These are phyloP conservation scores for Bipolaris oryzae DNA, from an alignment of 2,329 filamentous ascomycete species.

Conservation along the genomic window DNA sequence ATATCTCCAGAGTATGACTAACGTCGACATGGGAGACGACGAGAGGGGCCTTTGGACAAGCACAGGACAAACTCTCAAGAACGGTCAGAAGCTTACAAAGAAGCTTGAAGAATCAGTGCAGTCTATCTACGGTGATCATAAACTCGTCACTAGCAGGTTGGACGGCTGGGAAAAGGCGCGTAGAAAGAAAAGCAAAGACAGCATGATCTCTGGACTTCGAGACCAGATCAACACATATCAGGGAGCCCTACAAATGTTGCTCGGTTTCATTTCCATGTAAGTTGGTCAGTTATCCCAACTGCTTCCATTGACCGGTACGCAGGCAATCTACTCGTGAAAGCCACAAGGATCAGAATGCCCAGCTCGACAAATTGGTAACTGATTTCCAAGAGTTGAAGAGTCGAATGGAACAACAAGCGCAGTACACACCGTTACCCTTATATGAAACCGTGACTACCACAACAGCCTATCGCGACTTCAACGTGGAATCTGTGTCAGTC, in stretches of 20 bases:
- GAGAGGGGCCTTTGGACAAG: constrained; percentile 1
- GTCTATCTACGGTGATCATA: constrained; percentile 4
- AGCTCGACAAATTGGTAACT: neutral
- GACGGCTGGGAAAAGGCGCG: neutral
- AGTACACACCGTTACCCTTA: neutral
- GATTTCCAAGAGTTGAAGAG: neutral
- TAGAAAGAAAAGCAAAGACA: constrained; percentile 1
- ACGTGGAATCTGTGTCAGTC: constrained; percentile 2
- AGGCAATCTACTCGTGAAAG: constrained; percentile 4
- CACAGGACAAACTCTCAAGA: constrained; percentile 2
- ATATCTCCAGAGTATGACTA: constrained; percentile 2
- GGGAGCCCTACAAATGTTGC: constrained; percentile 1
- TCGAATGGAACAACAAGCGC: neutral
- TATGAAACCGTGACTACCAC: neutral
- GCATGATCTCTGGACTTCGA: constrained; percentile 6
- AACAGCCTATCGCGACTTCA: constrained; percentile 1
- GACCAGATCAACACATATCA: constrained; percentile 7
- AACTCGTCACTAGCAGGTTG: neutral
- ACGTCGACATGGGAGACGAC: neutral
- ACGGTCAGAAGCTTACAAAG: constrained; percentile 2
- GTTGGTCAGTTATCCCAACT: neutral
- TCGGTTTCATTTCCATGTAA: constrained; percentile 4
- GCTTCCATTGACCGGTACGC: neutral
- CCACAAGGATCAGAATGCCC: neutral
- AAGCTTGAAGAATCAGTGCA: constrained; percentile 4